These are phyloP conservation scores for Penicillium goetzii DNA, from an alignment of 495 filamentous ascomycete species.

Conservation along the genomic window DNA sequence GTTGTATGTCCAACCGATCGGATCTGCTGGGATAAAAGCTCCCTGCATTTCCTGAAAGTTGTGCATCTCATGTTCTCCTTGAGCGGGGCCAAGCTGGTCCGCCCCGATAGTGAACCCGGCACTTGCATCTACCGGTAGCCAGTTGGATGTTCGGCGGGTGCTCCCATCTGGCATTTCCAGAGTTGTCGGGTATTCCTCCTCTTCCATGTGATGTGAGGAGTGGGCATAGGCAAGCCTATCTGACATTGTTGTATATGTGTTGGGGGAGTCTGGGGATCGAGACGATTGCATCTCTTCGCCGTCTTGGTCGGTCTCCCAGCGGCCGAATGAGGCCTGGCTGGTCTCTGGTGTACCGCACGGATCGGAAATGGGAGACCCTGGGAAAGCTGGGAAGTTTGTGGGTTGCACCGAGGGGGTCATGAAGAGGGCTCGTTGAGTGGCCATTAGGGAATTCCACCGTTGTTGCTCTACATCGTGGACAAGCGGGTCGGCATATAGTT, in stretches of 20 bases:
- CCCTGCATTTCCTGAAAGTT: slow-evolving; percentile 11
- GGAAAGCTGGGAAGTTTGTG: slow-evolving; percentile 10
- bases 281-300: slow-evolving; percentile 15
- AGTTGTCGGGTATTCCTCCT: slow-evolving; percentile 30
- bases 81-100: neutral
- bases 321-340: slow-evolving; percentile 25
- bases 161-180: slow-evolving; percentile 47
- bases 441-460: slow-evolving; percentile 29
- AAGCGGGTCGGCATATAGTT: slow-evolving; percentile 6
- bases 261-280: neutral
- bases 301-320: slow-evolving; percentile 32
- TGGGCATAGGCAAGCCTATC: neutral
- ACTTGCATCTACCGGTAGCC: slow-evolving; percentile 43
- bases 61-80: slow-evolving; percentile 2
- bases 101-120: slow-evolving; percentile 42
- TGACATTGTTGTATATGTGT: neutral
- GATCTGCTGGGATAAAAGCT: slow-evolving; percentile 13
- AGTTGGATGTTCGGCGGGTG: slow-evolving; percentile 41
- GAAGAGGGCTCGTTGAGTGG: slow-evolving; percentile 43
- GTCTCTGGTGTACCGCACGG: slow-evolving; percentile 33
- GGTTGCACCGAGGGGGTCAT: slow-evolving; percentile 30
- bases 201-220: neutral
- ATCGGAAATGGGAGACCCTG: slow-evolving; percentile 28
- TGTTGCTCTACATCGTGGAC: slow-evolving; percentile 14
- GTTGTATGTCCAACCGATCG: slow-evolving; percentile 16